Percentiles rank a stretch among this genome's conserved stretches.
Conservation (phyloP, 1,284 basidiomycete species). For the Leccinum fuscescens region DNA sequence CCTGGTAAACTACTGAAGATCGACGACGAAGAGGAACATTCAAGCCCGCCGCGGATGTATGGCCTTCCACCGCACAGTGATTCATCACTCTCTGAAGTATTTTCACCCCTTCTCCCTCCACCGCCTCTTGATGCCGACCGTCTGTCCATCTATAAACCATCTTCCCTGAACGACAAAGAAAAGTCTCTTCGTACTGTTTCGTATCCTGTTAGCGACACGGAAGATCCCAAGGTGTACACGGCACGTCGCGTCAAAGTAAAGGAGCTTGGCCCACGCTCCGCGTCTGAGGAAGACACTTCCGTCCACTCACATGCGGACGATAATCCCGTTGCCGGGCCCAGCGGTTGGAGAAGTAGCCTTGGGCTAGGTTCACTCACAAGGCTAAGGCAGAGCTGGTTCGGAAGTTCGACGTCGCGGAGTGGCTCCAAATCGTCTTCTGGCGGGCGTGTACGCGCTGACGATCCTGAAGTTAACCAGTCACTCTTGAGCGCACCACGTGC, state of each 20-base stretch:
- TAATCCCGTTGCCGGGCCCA: slow-evolving; percentile 27
- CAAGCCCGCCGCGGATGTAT: slow-evolving; percentile 29
- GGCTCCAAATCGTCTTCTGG: slow-evolving; percentile 36
- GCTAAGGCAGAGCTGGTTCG: slow-evolving; percentile 55
- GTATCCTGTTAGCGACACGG: slow-evolving; percentile 40
- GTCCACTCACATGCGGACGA: slow-evolving; percentile 26
- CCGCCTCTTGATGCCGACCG: slow-evolving; percentile 37
- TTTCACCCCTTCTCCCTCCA: slow-evolving; percentile 42
- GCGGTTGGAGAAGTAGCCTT: slow-evolving; percentile 35
- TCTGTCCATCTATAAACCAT: slow-evolving; percentile 30
- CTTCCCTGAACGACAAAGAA: slow-evolving; percentile 32
- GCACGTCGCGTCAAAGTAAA: slow-evolving; percentile 58
- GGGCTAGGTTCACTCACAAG: slow-evolving; percentile 44
- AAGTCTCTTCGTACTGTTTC: slow-evolving; percentile 35
- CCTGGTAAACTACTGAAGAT: slow-evolving; percentile 31
- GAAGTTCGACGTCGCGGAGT: slow-evolving; percentile 32
- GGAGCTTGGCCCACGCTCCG: slow-evolving; percentile 38
- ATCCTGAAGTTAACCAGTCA: slow-evolving; percentile 43
- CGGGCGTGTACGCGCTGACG: slow-evolving; percentile 38
- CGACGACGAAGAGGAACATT: slow-evolving; percentile 30
- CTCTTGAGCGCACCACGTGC: slow-evolving; percentile 29
- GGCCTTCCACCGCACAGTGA: slow-evolving; percentile 24
- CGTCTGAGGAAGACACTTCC: slow-evolving; percentile 25
- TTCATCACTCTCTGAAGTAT: slow-evolving; percentile 26
- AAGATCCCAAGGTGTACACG: slow-evolving; percentile 53